Conservation (phyloP, 768 basidiomycete species). For the Stropharia rugosoannulata region DNA sequence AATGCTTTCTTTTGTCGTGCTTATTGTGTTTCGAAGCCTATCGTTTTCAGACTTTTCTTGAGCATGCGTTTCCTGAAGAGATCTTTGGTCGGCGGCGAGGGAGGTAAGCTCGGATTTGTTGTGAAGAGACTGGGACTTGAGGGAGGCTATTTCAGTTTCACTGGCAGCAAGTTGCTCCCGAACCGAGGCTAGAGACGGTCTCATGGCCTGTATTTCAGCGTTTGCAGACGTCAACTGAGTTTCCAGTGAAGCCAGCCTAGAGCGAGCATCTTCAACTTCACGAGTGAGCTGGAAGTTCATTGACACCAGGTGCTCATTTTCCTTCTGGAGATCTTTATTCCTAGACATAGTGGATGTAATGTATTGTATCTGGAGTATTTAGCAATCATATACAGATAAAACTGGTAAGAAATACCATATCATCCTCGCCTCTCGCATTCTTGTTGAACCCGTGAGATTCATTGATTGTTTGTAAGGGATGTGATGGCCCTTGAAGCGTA, state of each 20-base stretch:
- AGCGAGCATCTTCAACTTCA: conserved; percentile 13
- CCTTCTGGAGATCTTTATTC: conserved; percentile 7
- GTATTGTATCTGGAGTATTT: background rate
- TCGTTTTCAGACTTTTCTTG: conserved; percentile 11
- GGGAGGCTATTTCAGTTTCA: conserved; percentile 9
- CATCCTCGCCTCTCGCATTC: background rate
- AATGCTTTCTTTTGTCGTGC: conserved; percentile 7
- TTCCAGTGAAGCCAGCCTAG: conserved; percentile 1
- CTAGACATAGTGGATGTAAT: background rate
- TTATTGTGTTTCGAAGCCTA: conserved; percentile 5
- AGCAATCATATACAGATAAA: background rate
- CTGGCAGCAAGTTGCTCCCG: conserved; percentile 10
- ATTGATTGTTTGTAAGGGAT: background rate
- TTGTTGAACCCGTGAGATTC: background rate
- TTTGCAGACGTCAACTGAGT: conserved; percentile 4
- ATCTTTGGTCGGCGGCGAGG: conserved; percentile 1
- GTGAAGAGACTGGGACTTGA: conserved; percentile 8
- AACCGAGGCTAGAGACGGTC: conserved; percentile 5
- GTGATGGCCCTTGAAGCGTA: background rate
- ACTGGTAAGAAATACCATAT: background rate
- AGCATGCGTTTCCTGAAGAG: conserved; percentile 6
- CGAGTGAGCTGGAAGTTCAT: conserved; percentile 8
- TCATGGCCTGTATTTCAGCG: conserved; percentile 11
- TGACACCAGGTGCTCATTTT: conserved; percentile 8
- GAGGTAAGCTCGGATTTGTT: conserved; percentile 9